These are phyloP conservation scores for Termitomyces sp. DNA, from an alignment of 768 basidiomycete species.

Conservation along the genomic window DNA sequence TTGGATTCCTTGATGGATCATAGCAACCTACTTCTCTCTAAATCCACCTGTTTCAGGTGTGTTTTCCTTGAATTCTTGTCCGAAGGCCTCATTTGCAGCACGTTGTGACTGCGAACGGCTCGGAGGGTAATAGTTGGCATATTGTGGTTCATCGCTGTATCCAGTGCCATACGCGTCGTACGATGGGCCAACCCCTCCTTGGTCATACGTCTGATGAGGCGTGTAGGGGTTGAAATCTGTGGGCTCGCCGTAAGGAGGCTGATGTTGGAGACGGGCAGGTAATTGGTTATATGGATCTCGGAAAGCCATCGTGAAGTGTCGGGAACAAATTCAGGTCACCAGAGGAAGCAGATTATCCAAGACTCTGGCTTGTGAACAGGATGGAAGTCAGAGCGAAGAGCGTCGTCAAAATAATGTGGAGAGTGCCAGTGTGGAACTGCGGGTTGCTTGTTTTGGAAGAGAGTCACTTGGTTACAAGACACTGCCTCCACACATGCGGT, in stretches of 20 bases:
- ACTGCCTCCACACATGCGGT: slow-evolving; percentile 4
- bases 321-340: neutral
- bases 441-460: slow-evolving; percentile 12
- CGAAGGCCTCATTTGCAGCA: slow-evolving; percentile 16
- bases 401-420: neutral
- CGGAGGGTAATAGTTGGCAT: slow-evolving; percentile 27
- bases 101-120: slow-evolving; percentile 21
- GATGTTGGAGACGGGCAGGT: slow-evolving; percentile 22
- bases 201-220: slow-evolving; percentile 55
- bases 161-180: slow-evolving; percentile 33
- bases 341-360: neutral
- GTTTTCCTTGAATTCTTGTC: slow-evolving; percentile 15
- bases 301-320: slow-evolving; percentile 45
- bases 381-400: neutral
- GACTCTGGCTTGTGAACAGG: neutral
- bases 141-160: slow-evolving; percentile 38
- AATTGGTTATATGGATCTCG: slow-evolving; percentile 50
- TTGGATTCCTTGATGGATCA: neutral
- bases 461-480: slow-evolving; percentile 3
- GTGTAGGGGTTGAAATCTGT: slow-evolving; percentile 48
- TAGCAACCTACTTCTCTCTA: slow-evolving; percentile 14
- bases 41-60: slow-evolving; percentile 4
- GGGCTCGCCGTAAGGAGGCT: slow-evolving; percentile 33
- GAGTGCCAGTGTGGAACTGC: slow-evolving; percentile 4
- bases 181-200: slow-evolving; percentile 32